These are phyloP conservation scores for Prunus yedoensis DNA, from an alignment of 331 rosid species.

Conservation along the genomic window DNA sequence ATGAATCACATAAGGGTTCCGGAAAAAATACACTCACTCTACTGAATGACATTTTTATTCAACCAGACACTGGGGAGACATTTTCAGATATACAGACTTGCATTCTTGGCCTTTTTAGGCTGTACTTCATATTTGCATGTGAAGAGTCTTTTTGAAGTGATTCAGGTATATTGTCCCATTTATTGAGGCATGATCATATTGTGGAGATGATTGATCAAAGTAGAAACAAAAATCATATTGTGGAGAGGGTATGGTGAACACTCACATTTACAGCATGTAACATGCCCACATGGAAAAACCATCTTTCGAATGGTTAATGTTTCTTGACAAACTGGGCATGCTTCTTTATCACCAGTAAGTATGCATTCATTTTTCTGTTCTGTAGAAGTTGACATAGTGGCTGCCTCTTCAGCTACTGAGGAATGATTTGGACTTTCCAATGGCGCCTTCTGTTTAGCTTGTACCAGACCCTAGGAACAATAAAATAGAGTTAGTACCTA, in stretches of 20 bases:
- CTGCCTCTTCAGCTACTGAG: constrained; percentile 45
- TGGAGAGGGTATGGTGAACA: constrained; percentile 21
- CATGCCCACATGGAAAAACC: constrained; percentile 97
- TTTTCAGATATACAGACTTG: not conserved
- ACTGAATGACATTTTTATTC: not conserved
- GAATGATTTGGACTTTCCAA: constrained; percentile 40
- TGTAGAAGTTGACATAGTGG: constrained; percentile 30
- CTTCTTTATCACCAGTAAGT: constrained; percentile 57
- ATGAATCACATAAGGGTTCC: not conserved
- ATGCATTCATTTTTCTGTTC: constrained; percentile 42
- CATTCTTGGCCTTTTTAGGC: not conserved
- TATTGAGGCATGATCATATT: constrained; percentile 8
- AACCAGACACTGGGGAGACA: not conserved
- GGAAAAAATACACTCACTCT: not conserved
- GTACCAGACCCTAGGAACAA: constrained; percentile 68
- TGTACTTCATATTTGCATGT: not conserved
- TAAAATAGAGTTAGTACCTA: constrained; percentile 18
- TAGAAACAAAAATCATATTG: not conserved
- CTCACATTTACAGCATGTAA: constrained; percentile 96
- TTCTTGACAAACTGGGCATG: constrained; percentile 95
- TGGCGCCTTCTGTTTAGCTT: constrained; percentile 61
- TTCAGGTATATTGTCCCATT: not conserved
- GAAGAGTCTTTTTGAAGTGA: not conserved
- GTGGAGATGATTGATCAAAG: constrained; percentile 9
- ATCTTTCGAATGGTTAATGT: constrained; percentile 71